Conservation (phyloP, 495 filamentous ascomycete species). For the Neurospora intermedia region DNA sequence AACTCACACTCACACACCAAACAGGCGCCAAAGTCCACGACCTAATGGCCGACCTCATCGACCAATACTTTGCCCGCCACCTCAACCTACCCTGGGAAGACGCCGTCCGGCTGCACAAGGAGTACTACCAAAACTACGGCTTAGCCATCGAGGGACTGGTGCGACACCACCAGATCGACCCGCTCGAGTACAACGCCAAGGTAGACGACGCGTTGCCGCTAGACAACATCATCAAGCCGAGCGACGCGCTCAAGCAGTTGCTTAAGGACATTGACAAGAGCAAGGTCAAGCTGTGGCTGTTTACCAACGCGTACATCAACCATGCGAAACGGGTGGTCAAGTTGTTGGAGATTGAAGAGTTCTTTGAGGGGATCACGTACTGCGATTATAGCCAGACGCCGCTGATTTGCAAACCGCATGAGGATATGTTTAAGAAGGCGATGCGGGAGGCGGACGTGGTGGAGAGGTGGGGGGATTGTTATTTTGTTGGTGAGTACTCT, state of each 20-base stretch:
- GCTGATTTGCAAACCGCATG: conserved; percentile 76
- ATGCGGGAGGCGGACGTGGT: conserved; percentile 50
- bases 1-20: neutral
- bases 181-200: conserved; percentile 84
- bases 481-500: conserved; percentile 66
- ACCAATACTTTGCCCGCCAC: conserved; percentile 72
- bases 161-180: conserved; percentile 88
- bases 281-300: conserved; percentile 83
- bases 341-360: conserved; percentile 69
- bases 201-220: conserved; percentile 94
- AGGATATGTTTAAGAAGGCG: conserved; percentile 77
- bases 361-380: conserved; percentile 88
- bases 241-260: conserved; percentile 61
- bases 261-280: conserved; percentile 65
- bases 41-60: conserved; percentile 64
- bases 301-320: conserved; percentile 91
- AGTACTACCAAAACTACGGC: conserved; percentile 93
- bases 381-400: conserved; percentile 67
- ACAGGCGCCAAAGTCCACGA: conserved; percentile 59
- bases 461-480: conserved; percentile 50
- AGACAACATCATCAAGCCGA: conserved; percentile 66
- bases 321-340: conserved; percentile 76
- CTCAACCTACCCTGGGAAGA: conserved; percentile 61
- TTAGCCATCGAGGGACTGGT: conserved; percentile 94
- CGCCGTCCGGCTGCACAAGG: conserved; percentile 68